A percentile compares a stretch with the other conserved stretches of the same genome.
Evolutionary conservation across 2,329 filamentous ascomycete genomes (phyloP).

Genomic region (Pseudocercospora cruenta): DNA sequence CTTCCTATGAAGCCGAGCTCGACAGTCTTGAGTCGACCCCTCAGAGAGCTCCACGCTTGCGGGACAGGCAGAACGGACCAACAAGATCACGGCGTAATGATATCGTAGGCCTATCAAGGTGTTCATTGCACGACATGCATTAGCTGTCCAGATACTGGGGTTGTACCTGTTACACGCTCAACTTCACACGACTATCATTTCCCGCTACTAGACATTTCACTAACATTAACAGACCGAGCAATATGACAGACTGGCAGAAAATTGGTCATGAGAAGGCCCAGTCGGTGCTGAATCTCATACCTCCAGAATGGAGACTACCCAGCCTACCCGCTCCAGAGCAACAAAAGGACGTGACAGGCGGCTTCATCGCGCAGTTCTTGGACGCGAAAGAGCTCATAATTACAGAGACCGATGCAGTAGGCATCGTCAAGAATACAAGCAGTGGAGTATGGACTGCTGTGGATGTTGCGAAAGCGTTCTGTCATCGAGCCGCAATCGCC

Average conservation of each 20-base stretch:
- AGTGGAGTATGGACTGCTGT: constrained; percentile 60
- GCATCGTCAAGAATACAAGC: constrained; percentile 59
- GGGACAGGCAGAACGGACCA: background rate
- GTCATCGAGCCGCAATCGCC: constrained; percentile 58
- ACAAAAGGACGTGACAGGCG: constrained; percentile 60
- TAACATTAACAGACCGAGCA: background rate
- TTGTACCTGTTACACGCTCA: background rate
- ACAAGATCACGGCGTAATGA: background rate
- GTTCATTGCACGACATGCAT: background rate
- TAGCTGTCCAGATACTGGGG: background rate
- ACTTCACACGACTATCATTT: background rate
- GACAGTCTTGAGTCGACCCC: background rate
- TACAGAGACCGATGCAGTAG: constrained; percentile 62
- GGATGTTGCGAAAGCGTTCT: constrained; percentile 60
- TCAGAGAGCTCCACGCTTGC: constrained; percentile 2
- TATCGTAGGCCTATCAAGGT: constrained; percentile 13
- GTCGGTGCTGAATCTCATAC: constrained; percentile 58
- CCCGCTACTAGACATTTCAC: background rate
- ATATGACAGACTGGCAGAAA: constrained; percentile 52
- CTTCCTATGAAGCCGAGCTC: background rate
- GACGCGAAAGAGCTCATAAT: constrained; percentile 60
- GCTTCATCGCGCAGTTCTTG: constrained; percentile 61
- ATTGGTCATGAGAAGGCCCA: constrained; percentile 58
- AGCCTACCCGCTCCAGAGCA: constrained; percentile 54
- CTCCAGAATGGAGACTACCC: constrained; percentile 58